Base-by-base conservation (phyloP, 1,284 basidiomycete species). In the Cryptococcus jaspeensis region DNA sequence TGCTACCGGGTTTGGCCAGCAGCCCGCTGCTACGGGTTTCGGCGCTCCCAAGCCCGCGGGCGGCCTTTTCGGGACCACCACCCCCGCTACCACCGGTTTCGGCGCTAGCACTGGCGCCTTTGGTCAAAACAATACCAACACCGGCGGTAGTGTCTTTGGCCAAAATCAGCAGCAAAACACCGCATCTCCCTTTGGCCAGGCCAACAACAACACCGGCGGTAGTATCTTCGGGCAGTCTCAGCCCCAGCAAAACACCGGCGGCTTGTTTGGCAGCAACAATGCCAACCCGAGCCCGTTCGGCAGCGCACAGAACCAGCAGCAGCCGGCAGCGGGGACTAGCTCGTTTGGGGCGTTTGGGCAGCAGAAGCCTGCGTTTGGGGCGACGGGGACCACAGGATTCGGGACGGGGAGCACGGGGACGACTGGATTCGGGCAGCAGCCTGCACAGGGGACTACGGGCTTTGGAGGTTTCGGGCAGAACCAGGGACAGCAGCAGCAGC, bases 401-500 rank as follows among this genome's bases (percentile, higher is more conserved):
- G 65, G 58, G 3, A 18, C 62, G 8, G 37, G 37, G 16, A 38
- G 36, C 2, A 59, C 76, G 44, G 69, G 74, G 52, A 56, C 65
- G 35, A 44, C n/a, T 16, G 51, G 36, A 15, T 77, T 76, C 54
- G 72, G 81, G 5, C 69, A 74, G 58, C 66, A 43, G 41, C 41
- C 41, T 18, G 41, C 41, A n/a, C 72, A n/a, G 63, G 69, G 72
- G 51, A 44, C 58, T 5, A 63, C 55, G 28, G 59, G 62, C 12
- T 69, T 69, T 42, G 67, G 67, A 15, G 62, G 63, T 48, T 85
- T 86, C 70, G 81, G 84, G 15, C 64, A 65, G 47, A 55, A 63
- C 41, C 60, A 60, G 45, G 63, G 56, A 40, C 70, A 74, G 52
- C 63, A 60, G 44, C 65, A 61, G 40, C 70, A 73, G 52, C 61